Evolutionary conservation across 495 filamentous ascomycete genomes (phyloP), one percentile per base, ranked within the genome.

Genomic region (Sphaerosporella brunnea): DNA sequence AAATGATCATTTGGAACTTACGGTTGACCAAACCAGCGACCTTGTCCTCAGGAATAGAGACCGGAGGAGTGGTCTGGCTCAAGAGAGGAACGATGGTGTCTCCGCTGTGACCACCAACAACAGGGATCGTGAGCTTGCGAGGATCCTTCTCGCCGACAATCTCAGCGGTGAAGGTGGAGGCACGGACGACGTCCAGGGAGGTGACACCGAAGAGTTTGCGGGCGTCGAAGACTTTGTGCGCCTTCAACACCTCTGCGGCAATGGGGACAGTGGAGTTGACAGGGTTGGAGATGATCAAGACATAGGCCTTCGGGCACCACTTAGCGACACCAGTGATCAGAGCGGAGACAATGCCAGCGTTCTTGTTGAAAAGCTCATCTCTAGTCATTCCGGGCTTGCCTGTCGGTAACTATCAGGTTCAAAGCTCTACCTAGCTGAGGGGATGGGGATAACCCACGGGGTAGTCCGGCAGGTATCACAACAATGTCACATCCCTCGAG

Each of bases 241-340:
- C 71, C 75, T 93, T 96, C 64, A 97, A 77, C 45, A 93, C 76
- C 70, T 97, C 90, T 45, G 90, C 90, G 36, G 92, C 84, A 63
- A 97, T 94, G 42, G 92, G 90, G 49, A 97, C 92, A 28, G 92
- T 97, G 19, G 83, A 92, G 80, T 97, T 97, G 66, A 97, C 90
- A 26, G 90, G 90, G 73, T 97, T 97, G 52, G 90, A 96, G 67
- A 97, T 97, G 70, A 97, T 76, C 40, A 96, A 75, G 62, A 87
- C 74, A 66, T 79, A 95, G 30, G 90, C 90, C 58, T 93, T 88
- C 55, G 90, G 90, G 62, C 75, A 75, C 57, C 76, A 72, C 62
- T 95, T 78, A 50, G 90, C 88, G 53, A 87, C 77, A 24, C 82
- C 78, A 63, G 85, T 78, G 59, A 83, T 76, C 44, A 95, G 72